A percentile compares a stretch with the other conserved stretches of the same genome.
Conservation (phyloP, 1,284 basidiomycete genomes). For the Coniferiporia weirii region DNA sequence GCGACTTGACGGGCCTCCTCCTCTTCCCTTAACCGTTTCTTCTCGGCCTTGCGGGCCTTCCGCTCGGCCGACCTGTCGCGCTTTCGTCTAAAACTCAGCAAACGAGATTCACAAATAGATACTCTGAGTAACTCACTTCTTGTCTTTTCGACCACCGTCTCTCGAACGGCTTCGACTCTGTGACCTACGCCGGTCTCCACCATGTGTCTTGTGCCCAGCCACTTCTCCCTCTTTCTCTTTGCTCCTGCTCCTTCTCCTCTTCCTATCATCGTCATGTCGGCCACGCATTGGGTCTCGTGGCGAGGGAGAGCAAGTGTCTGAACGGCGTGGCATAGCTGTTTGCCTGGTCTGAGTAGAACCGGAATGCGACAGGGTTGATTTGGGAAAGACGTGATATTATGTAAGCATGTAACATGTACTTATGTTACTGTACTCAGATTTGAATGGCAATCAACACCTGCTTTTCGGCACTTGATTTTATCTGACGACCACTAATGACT, state of each 20-base stretch:
- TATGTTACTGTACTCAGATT: no score
- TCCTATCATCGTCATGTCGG: constrained; percentile 32
- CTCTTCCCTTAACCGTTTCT: constrained; percentile 75
- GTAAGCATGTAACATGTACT: no score
- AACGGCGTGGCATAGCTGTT: constrained; percentile 21
- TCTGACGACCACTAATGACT: background rate
- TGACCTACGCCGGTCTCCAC: background rate
- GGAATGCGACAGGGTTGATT: no score
- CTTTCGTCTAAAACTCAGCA: constrained; percentile 51
- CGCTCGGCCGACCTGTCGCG: constrained; percentile 76
- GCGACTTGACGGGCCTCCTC: constrained; percentile 85
- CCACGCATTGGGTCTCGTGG: constrained; percentile 33
- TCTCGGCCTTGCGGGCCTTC: constrained; percentile 75
- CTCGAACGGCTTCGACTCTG: constrained; percentile 31
- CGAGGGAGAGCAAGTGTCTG: constrained; percentile 46
- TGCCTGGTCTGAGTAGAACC: no score
- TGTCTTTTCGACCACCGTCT: constrained; percentile 44
- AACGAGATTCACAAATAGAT: background rate
- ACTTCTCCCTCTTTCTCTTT: constrained; percentile 32
- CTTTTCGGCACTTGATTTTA: background rate
- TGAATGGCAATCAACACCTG: no score
- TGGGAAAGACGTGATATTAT: no score
- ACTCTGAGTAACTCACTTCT: constrained; percentile 46
- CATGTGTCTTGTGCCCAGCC: constrained; percentile 8
- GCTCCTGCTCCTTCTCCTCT: constrained; percentile 38